Conservation (phyloP, 768 basidiomycete species). For the Tephrocybe rancida region DNA sequence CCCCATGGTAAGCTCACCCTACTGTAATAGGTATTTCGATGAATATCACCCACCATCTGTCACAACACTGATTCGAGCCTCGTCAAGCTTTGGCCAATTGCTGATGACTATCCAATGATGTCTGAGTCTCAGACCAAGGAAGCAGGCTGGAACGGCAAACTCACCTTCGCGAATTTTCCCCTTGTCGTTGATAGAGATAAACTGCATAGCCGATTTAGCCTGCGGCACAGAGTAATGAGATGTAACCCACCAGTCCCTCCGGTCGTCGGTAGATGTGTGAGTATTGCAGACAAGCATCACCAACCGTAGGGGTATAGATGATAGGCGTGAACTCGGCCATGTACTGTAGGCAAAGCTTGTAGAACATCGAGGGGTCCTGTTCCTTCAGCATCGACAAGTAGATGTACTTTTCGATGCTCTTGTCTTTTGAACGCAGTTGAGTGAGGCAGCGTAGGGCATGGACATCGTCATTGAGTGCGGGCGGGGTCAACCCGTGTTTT, state of each 20-base stretch:
- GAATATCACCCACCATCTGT: constrained; percentile 69
- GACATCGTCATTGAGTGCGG: constrained; percentile 50
- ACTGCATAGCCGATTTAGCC: constrained; percentile 40
- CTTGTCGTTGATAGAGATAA: constrained; percentile 81
- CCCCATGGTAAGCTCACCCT: constrained; percentile 22
- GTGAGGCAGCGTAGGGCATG: constrained; percentile 62
- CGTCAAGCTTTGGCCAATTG: constrained; percentile 72
- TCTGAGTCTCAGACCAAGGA: background rate
- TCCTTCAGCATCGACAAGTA: constrained; percentile 78
- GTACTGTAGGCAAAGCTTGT: constrained; percentile 69
- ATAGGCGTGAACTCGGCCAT: constrained; percentile 76
- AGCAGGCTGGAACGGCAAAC: constrained; percentile 6
- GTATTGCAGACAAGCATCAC: constrained; percentile 87
- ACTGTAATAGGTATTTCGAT: background rate
- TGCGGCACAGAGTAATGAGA: constrained; percentile 5
- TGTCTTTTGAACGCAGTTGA: constrained; percentile 79
- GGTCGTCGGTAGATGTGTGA: constrained; percentile 76
- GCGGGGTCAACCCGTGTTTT: constrained; percentile 62
- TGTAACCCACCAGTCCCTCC: constrained; percentile 63
- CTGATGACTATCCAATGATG: constrained; percentile 47
- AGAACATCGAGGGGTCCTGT: constrained; percentile 76
- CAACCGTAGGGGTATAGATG: constrained; percentile 92
- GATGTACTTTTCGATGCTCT: constrained; percentile 81
- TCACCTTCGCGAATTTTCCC: constrained; percentile 66
- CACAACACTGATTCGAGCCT: constrained; percentile 89